Conservation (phyloP, 805 yeast genomes). For the Helenozyma baotianmanensis region DNA sequence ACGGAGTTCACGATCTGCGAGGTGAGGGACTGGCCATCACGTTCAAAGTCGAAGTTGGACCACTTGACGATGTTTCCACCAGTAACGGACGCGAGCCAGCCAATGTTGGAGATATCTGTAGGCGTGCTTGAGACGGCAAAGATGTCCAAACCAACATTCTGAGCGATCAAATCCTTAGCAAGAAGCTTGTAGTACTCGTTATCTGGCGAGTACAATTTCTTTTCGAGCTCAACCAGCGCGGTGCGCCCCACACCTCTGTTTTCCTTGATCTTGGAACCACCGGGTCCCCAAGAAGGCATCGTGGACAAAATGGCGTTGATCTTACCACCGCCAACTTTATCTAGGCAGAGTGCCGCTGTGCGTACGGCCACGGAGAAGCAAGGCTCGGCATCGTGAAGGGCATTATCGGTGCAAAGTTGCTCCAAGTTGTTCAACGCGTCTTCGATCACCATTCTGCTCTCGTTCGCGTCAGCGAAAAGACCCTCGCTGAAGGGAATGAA, state of each 20-base stretch:
- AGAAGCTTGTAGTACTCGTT: slow-evolving; percentile 58
- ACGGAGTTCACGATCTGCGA: slow-evolving; percentile 56
- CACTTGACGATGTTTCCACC: slow-evolving; percentile 70
- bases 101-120: slow-evolving; percentile 73
- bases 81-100: slow-evolving; percentile 57
- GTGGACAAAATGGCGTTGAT: slow-evolving; percentile 63
- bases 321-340: slow-evolving; percentile 76
- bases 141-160: slow-evolving; percentile 71
- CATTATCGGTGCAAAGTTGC: slow-evolving; percentile 34
- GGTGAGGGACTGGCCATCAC: slow-evolving; percentile 65
- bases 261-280: slow-evolving; percentile 50
- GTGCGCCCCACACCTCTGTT: slow-evolving; percentile 36
- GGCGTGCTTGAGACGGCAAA: slow-evolving; percentile 61
- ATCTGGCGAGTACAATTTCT: slow-evolving; percentile 53
- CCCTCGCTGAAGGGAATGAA: slow-evolving; percentile 80
- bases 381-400: slow-evolving; percentile 50
- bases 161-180: slow-evolving; percentile 49
- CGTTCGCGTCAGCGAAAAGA: slow-evolving; percentile 73
- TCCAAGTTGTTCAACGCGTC: slow-evolving; percentile 63
- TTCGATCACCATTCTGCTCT: slow-evolving; percentile 59
- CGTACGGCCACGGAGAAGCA: slow-evolving; percentile 77
- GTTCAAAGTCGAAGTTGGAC: slow-evolving; percentile 58
- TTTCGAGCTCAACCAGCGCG: slow-evolving; percentile 40
- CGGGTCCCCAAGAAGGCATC: slow-evolving; percentile 80
- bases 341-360: slow-evolving; percentile 60